A percentile compares a stretch with the other conserved stretches of the same genome.
Conservation (phyloP, 768 basidiomycete genomes). For the Termitomyces sp. region DNA sequence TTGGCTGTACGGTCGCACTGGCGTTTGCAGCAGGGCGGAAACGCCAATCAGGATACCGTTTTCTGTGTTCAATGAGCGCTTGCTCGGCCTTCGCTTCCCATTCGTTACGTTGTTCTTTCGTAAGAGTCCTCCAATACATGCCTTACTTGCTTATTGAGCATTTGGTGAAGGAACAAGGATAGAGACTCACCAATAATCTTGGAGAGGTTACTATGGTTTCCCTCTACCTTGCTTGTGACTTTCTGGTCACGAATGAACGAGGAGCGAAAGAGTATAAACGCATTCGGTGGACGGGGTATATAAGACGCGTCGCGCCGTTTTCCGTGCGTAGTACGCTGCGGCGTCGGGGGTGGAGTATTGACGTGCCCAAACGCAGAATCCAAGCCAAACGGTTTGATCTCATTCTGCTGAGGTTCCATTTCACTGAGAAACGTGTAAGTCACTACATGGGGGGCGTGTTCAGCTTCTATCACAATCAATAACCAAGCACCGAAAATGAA, state of each 20-base stretch:
- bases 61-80: conserved; percentile 70
- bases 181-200: conserved; percentile 66
- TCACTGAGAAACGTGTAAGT: conserved; percentile 61
- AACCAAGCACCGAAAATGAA: background rate
- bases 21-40: conserved; percentile 59
- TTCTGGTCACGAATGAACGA: conserved; percentile 71
- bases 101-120: conserved; percentile 57
- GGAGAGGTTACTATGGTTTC: conserved; percentile 72
- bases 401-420: conserved; percentile 37
- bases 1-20: conserved; percentile 23
- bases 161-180: background rate
- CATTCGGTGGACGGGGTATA: conserved; percentile 81
- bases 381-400: background rate
- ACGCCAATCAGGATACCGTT: conserved; percentile 76
- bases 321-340: conserved; percentile 41
- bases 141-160: conserved; percentile 32
- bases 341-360: conserved; percentile 12
- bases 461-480: background rate
- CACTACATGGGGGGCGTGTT: conserved; percentile 12
- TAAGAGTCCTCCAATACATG: conserved; percentile 68
- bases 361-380: background rate
- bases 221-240: conserved; percentile 72
- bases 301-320: conserved; percentile 67
- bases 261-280: conserved; percentile 81
- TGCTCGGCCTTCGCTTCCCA: conserved; percentile 72